Conservation (phyloP, 2,329 filamentous ascomycete species). For the Setomelanomma holmii region DNA sequence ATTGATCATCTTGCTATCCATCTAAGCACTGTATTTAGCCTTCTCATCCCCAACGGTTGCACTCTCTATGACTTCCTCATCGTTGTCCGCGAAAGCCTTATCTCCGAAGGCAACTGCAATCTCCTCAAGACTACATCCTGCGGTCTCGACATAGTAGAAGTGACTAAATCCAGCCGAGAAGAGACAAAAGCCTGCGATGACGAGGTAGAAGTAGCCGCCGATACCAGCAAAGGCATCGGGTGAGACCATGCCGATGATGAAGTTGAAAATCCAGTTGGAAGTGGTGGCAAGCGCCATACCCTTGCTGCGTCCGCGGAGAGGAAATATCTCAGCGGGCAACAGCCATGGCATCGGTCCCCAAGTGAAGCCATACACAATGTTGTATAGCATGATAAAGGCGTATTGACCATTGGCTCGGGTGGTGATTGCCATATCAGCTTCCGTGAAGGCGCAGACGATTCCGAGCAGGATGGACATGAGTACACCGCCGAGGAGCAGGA, state of each 20-base stretch:
- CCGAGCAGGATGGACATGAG: conserved; percentile 45
- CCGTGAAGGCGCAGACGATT: conserved; percentile 50
- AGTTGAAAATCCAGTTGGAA: conserved; percentile 50
- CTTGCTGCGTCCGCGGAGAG: conserved; percentile 49
- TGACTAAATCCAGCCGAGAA: conserved; percentile 45
- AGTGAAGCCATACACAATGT: conserved; percentile 49
- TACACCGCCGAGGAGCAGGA: conserved; percentile 43
- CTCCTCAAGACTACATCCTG: conserved; percentile 46
- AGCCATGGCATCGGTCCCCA: conserved; percentile 53
- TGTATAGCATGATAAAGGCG: conserved; percentile 52
- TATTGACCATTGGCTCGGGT: conserved; percentile 48
- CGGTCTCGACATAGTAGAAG: conserved; percentile 54
- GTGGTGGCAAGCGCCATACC: conserved; percentile 51
- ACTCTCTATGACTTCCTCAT: conserved; percentile 24
- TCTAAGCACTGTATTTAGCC: background rate
- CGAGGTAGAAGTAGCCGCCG: conserved; percentile 52
- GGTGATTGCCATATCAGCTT: conserved; percentile 37
- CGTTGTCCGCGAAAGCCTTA: conserved; percentile 46
- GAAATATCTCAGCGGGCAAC: conserved; percentile 45
- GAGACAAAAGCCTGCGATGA: conserved; percentile 53
- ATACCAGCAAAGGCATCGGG: conserved; percentile 53
- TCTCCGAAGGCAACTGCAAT: conserved; percentile 54
- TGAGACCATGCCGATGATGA: conserved; percentile 52
- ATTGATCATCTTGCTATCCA: background rate
- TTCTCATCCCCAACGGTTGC: conserved; percentile 16